phyloP scores from a whole-genome alignment of 768 basidiomycete genomes.

The Boletus edulis region DNA sequence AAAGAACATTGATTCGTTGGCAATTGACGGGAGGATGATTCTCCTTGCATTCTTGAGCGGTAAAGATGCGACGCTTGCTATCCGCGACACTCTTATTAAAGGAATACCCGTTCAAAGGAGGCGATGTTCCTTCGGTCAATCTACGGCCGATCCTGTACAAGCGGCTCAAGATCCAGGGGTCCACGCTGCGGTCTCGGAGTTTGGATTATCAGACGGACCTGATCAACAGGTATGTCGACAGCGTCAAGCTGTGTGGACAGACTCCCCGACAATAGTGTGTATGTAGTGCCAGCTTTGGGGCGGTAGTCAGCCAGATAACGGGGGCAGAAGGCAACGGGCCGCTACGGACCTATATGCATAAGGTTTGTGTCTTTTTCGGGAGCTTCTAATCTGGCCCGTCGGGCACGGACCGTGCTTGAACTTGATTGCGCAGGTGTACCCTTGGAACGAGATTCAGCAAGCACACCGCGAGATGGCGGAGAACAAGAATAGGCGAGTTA shows the following conservation, averaged over 20 bases:
- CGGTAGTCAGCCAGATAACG: conserved; percentile 58
- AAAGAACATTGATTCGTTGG: conserved; percentile 68
- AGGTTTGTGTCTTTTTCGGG: conserved; percentile 41
- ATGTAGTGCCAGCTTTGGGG: conserved; percentile 45
- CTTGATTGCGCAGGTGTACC: conserved; percentile 55
- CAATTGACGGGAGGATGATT: conserved; percentile 73
- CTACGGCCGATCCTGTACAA: conserved; percentile 74
- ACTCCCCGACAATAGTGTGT: neutral
- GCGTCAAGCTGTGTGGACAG: neutral
- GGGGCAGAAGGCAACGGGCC: conserved; percentile 53
- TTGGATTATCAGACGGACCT: conserved; percentile 76
- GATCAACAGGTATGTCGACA: conserved; percentile 46
- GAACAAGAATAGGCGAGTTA: conserved; percentile 52
- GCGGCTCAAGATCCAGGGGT: conserved; percentile 84
- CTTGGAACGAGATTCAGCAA: conserved; percentile 73
- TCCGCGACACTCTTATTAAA: conserved; percentile 20
- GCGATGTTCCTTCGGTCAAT: conserved; percentile 48
- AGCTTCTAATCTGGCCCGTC: conserved; percentile 4
- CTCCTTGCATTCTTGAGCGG: conserved; percentile 67
- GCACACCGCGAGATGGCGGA: conserved; percentile 86
- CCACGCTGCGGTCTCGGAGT: conserved; percentile 76
- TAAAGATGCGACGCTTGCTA: conserved; percentile 28
- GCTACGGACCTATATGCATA: conserved; percentile 75
- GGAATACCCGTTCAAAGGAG: conserved; percentile 39
- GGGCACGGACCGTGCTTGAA: conserved; percentile 5